phyloP scores from a whole-genome alignment of 768 basidiomycete species.

The Hysterangium stoloniferum region DNA sequence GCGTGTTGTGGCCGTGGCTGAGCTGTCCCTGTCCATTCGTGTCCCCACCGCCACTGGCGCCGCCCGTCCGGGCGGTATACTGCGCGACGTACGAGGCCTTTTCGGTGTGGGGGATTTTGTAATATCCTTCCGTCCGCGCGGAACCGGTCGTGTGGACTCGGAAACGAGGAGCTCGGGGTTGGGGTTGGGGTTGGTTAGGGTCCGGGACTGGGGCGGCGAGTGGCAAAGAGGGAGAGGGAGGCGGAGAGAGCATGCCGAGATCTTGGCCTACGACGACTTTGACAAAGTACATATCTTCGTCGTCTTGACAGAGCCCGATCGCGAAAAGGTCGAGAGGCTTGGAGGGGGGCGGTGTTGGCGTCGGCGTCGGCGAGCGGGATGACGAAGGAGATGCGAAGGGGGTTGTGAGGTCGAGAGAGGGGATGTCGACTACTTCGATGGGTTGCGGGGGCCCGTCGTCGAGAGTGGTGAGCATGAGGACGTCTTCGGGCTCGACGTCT shows the following conservation, averaged over 20 bases:
- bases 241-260: constrained; percentile 20
- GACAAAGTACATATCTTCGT: constrained; percentile 82
- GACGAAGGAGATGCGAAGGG: constrained; percentile 40
- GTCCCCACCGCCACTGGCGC: constrained; percentile 35
- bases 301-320: constrained; percentile 66
- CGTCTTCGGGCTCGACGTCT: constrained; percentile 30
- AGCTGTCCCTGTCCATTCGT: constrained; percentile 2
- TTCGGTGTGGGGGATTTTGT: constrained; percentile 87
- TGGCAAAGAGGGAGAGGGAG: constrained; percentile 20
- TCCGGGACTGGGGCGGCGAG: constrained; percentile 20
- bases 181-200: constrained; percentile 31
- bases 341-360: constrained; percentile 33
- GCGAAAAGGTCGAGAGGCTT: constrained; percentile 44
- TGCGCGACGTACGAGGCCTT: constrained; percentile 91
- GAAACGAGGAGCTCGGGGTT: constrained; percentile 44
- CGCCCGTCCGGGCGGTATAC: constrained; percentile 58
- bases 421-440: constrained; percentile 42
- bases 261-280: constrained; percentile 42
- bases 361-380: constrained; percentile 44
- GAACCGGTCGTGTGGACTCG: constrained; percentile 78
- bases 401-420: constrained; percentile 44
- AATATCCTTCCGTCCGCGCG: constrained; percentile 90
- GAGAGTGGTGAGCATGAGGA: not conserved
- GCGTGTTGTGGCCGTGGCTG: not conserved
- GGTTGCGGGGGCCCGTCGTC: constrained; percentile 18